Percentiles rank a stretch among this genome's conserved stretches.
Conservation (phyloP, 2,329 filamentous ascomycete species). For the Purpureocillium lavendulum region DNA sequence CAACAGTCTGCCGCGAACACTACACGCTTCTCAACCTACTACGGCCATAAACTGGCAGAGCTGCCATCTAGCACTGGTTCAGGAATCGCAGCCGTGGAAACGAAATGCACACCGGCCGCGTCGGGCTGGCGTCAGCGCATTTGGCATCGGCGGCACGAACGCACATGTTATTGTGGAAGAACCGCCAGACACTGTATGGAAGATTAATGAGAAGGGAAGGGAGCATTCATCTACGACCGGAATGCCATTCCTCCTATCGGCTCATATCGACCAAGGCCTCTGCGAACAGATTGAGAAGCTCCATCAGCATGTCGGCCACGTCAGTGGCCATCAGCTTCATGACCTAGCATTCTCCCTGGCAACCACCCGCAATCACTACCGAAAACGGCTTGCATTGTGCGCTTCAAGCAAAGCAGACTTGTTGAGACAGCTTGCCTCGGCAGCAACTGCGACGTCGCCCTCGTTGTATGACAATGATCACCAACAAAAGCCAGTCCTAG, state of each 20-base stretch:
- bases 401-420: conserved; percentile 2
- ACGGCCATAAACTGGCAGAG: conserved; percentile 6
- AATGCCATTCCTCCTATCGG: conserved; percentile 2
- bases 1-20: conserved; percentile 29
- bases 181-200: not conserved
- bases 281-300: conserved; percentile 7
- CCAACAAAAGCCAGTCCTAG: conserved; percentile 6
- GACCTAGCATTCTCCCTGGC: conserved; percentile 8
- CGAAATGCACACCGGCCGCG: conserved; percentile 16
- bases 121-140: conserved; percentile 36
- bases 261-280: conserved; percentile 4
- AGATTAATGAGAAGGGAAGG: too few species aligned
- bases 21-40: conserved; percentile 7
- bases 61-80: conserved; percentile 2
- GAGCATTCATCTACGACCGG: too few species aligned
- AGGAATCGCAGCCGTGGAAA: conserved; percentile 4
- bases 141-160: conserved; percentile 42
- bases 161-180: conserved; percentile 29
- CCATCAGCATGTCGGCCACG: conserved; percentile 1
- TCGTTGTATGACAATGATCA: too few species aligned
- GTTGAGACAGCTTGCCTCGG: conserved; percentile 6
- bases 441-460: too few species aligned
- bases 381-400: conserved; percentile 1
- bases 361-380: conserved; percentile 6
- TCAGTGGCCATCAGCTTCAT: not conserved